Conservation (phyloP, 1,139 yeast genomes). For the Debaryomyces subglobosus region DNA sequence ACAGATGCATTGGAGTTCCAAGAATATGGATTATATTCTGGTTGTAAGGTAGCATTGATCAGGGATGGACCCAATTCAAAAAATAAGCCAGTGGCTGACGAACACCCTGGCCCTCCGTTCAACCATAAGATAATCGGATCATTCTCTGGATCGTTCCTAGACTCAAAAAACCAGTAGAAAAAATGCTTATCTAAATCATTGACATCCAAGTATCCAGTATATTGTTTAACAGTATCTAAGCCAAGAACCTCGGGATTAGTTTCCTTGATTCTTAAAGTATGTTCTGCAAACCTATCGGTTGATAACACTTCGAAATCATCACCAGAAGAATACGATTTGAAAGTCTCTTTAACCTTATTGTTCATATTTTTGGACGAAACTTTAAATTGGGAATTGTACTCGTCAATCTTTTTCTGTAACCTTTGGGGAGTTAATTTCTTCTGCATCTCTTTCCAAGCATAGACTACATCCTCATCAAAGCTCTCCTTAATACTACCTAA, state of each 20-base stretch:
- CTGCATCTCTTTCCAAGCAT: slow-evolving; percentile 33
- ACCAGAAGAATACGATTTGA: background rate
- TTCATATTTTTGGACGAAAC: slow-evolving; percentile 15
- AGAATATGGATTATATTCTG: slow-evolving; percentile 74
- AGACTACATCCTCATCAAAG: slow-evolving; percentile 10
- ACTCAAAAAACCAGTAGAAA: slow-evolving; percentile 88
- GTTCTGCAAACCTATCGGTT: slow-evolving; percentile 31
- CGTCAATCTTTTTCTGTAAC: slow-evolving; percentile 23
- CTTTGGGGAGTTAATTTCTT: slow-evolving; percentile 18
- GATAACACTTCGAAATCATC: slow-evolving; percentile 25
- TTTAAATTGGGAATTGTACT: slow-evolving; percentile 17
- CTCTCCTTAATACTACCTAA: slow-evolving; percentile 10
- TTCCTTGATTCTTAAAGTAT: slow-evolving; percentile 44
- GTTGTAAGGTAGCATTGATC: slow-evolving; percentile 65
- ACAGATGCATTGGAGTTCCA: slow-evolving; percentile 93
- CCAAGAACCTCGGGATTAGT: slow-evolving; percentile 48
- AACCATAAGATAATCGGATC: slow-evolving; percentile 81
- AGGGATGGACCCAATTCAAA: slow-evolving; percentile 90
- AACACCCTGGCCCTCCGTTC: slow-evolving; percentile 29
- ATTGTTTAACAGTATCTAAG: slow-evolving; percentile 62
- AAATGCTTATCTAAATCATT: slow-evolving; percentile 65
- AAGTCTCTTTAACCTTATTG: slow-evolving; percentile 14
- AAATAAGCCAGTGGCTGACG: slow-evolving; percentile 82
- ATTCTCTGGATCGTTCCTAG: slow-evolving; percentile 82
- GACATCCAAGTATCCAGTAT: slow-evolving; percentile 66